Evolutionary conservation across 768 basidiomycete genomes (phyloP).

Genomic region (Pholiota molesta): DNA sequence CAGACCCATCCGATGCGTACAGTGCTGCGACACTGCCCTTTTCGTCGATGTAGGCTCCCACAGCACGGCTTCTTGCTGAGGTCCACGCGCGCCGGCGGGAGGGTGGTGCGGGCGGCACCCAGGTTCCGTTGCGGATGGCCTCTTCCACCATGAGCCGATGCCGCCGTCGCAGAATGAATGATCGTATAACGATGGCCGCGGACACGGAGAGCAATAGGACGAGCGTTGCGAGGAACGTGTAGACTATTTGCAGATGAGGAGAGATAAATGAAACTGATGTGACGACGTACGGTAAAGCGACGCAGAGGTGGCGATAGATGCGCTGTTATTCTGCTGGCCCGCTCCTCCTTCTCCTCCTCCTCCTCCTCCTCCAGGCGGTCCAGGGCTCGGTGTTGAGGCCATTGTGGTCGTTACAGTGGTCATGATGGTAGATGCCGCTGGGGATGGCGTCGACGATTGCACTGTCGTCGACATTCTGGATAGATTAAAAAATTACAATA

Average conservation of each 20-base stretch:
- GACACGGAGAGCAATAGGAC: slow-evolving; percentile 71
- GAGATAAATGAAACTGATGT: slow-evolving; percentile 1
- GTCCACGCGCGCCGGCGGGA: slow-evolving; percentile 34
- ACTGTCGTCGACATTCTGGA: slow-evolving; percentile 1
- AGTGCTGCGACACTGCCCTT: slow-evolving; percentile 13
- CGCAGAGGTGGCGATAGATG: slow-evolving; percentile 28
- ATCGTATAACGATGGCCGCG: slow-evolving; percentile 66
- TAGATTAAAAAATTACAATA: neutral
- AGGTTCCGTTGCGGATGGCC: slow-evolving; percentile 67
- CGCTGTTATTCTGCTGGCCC: slow-evolving; percentile 3
- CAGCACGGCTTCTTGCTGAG: slow-evolving; percentile 46
- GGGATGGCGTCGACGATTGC: neutral
- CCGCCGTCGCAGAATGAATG: slow-evolving; percentile 63
- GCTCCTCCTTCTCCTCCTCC: neutral
- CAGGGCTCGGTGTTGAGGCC: neutral
- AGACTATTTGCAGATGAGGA: slow-evolving; percentile 31
- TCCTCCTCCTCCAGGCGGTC: no score
- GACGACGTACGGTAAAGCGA: slow-evolving; percentile 35
- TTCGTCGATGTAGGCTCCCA: slow-evolving; percentile 49
- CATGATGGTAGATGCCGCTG: slow-evolving; percentile 2
- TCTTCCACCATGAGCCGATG: slow-evolving; percentile 62
- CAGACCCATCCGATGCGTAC: slow-evolving; percentile 2
- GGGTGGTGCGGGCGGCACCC: slow-evolving; percentile 44
- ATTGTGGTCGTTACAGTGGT: neutral
- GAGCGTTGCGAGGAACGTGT: slow-evolving; percentile 64